Conservation (phyloP, 441 rosid species). For the Euphorbia celastroides region DNA sequence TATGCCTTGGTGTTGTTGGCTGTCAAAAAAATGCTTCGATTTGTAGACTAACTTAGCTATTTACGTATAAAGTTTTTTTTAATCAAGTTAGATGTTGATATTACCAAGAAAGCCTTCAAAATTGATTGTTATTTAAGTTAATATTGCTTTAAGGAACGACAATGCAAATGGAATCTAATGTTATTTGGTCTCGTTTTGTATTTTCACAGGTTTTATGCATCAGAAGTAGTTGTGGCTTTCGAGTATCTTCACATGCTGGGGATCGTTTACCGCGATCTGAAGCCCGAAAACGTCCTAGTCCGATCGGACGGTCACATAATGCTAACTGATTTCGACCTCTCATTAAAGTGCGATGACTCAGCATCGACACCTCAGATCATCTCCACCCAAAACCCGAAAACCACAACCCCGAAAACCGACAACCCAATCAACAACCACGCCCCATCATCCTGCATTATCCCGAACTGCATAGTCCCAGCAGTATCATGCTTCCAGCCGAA, state of each 20-base stretch:
- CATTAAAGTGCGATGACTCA: conserved; percentile 64
- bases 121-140: no score
- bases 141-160: no score
- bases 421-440: conserved; percentile 17
- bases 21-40: neutral
- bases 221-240: conserved; percentile 74
- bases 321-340: conserved; percentile 92
- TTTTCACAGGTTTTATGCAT: conserved; percentile 67
- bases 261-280: conserved; percentile 78
- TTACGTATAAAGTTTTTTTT: no score
- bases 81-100: no score
- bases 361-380: conserved; percentile 57
- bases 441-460: conserved; percentile 62
- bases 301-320: conserved; percentile 86
- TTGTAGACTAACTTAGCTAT: neutral
- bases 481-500: conserved; percentile 72
- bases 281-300: conserved; percentile 84
- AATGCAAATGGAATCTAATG: no score
- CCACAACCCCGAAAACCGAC: conserved; percentile 9
- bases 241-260: conserved; percentile 95
- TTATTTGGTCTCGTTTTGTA: no score
- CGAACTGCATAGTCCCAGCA: conserved; percentile 79
- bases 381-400: conserved; percentile 26
- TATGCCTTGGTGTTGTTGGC: no score
- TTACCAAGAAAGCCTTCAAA: no score